Conservation (phyloP, 495 filamentous ascomycete species). For the Neurospora sublineolata region DNA sequence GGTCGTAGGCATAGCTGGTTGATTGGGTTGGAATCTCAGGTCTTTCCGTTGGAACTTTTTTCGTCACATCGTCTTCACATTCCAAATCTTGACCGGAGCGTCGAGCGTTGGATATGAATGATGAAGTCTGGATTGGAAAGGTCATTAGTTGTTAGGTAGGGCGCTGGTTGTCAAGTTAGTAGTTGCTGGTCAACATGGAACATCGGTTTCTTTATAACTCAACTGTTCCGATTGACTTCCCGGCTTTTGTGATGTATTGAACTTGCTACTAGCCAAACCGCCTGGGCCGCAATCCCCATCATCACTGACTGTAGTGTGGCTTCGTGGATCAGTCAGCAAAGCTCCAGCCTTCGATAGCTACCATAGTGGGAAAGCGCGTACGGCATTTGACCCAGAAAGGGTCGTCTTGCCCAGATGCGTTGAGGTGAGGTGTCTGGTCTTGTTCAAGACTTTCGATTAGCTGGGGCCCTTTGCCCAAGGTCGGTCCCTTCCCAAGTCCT, state of each 20-base stretch:
- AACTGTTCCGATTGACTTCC: not conserved
- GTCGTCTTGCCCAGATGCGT: not conserved
- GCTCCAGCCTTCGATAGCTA: not conserved
- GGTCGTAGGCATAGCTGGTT: no score
- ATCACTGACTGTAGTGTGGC: not conserved
- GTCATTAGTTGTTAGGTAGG: not conserved
- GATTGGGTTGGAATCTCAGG: not conserved
- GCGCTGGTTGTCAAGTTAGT: not conserved
- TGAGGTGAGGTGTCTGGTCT: not conserved
- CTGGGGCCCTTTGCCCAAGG: not conserved
- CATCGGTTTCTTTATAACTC: not conserved
- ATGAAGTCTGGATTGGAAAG: not conserved
- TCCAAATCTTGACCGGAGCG: not conserved
- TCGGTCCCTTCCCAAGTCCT: not conserved
- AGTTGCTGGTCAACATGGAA: not conserved
- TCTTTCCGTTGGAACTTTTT: not conserved
- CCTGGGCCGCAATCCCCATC: not conserved
- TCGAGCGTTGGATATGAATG: not conserved
- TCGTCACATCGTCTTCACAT: not conserved
- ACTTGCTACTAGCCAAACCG: not conserved
- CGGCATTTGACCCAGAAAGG: not conserved
- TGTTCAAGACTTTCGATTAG: not conserved
- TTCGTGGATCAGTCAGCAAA: not conserved
- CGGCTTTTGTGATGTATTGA: not conserved
- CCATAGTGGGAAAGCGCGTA: not conserved